phyloP scores from a whole-genome alignment of 2,329 filamentous ascomycete species.

The Sporothrix mexicana region DNA sequence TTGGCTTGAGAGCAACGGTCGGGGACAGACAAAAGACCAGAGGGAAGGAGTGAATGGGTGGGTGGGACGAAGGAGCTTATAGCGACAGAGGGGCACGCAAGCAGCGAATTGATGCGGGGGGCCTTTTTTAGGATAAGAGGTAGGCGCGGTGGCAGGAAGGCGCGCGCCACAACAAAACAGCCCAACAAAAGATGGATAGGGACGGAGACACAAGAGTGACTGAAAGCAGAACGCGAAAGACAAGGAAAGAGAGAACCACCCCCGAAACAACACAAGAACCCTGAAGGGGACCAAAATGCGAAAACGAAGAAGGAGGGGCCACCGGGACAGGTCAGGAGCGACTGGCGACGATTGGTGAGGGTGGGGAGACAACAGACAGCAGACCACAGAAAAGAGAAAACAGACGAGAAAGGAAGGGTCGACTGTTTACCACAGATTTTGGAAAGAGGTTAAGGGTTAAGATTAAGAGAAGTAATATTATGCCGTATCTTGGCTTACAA shows the following conservation, averaged over 20 bases:
- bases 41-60: background rate
- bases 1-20: constrained; percentile 8
- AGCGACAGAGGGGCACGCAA: constrained; percentile 24
- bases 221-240: background rate
- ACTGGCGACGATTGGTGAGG: background rate
- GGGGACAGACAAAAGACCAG: background rate
- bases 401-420: background rate
- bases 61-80: constrained; percentile 14
- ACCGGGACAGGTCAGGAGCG: constrained; percentile 15
- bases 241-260: background rate
- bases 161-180: constrained; percentile 13
- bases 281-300: background rate
- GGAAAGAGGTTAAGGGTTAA: background rate
- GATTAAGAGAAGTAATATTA: background rate
- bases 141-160: constrained; percentile 3
- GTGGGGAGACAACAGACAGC: background rate
- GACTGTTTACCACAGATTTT: constrained; percentile 3
- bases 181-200: background rate
- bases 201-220: background rate
- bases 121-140: constrained; percentile 5
- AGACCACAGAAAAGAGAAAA: background rate
- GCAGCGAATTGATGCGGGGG: constrained; percentile 21
- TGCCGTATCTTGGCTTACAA: constrained; percentile 13
- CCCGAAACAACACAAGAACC: background rate
- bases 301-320: background rate